Evolutionary conservation across 129 eudicot species (phyloP), one percentile per base, ranked within the genome.

Genomic region (Kitagawia praeruptora): DNA sequence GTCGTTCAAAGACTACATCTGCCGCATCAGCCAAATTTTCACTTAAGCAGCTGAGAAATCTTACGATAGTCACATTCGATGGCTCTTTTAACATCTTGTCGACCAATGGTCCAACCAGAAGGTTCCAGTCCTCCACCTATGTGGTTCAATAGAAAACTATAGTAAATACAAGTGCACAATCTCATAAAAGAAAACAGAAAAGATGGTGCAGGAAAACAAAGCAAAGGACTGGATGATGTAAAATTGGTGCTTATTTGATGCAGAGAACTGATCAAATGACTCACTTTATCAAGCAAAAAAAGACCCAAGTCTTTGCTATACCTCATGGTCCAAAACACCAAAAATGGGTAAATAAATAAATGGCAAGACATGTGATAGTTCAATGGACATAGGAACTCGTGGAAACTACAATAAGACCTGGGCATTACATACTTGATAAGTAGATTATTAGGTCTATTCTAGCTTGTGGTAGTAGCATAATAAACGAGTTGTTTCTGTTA

Each of bases 31-130:
- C 97, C 81, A 93, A 80, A 61, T 93, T 82, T 64, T 93, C 98
- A 85, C 93, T 89, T 80, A 93, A 85, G 82, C 72, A 86, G 82
- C 98, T 91, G 44, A 93, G 80, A 79, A 91, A 93, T 75, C 86
- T 93, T 69, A 93, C 90, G 67, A 89, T 82, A 5, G 82, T 86
- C n/a, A 91, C 93, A 89, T 93, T 93, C 83, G 98, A 86, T 83
- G 98, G 87, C 75, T 93, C 96, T 46, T 87, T 73, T 83, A 93
- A 83, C 88, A 91, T 84, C 88, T 93, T 93, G 88, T 93, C 96
- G 25, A 93, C 78, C 75, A 93, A 83, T 70, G 93, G 97, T 53
- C 85, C 87, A 18, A 82, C 84, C 74, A 91, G 75, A 61, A 74
- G 46, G 70, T 83, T 87, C 98, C 98, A 93, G 78, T 91, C 89